These are phyloP conservation scores for Fusarium multiceps DNA, from an alignment of 2,329 filamentous ascomycete genomes.

Conservation along the genomic window DNA sequence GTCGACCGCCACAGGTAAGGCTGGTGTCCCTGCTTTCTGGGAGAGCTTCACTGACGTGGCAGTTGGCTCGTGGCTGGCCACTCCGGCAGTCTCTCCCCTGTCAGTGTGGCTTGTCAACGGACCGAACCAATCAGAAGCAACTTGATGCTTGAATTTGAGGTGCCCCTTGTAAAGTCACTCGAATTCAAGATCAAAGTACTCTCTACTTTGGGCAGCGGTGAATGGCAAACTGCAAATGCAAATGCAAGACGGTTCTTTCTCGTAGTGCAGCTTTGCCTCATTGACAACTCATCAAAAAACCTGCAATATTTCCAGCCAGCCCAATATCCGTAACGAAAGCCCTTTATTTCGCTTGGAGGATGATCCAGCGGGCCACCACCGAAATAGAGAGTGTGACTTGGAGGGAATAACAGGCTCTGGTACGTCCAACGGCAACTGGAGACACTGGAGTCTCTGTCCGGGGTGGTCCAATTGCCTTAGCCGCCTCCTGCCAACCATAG, in stretches of 20 bases:
- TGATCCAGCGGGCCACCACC: slow-evolving; percentile 25
- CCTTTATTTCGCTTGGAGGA: slow-evolving; percentile 25
- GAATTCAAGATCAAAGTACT: slow-evolving; percentile 44
- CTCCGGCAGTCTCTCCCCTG: slow-evolving; percentile 31
- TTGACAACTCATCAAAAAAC: slow-evolving; percentile 45
- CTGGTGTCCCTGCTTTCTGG: slow-evolving; percentile 46
- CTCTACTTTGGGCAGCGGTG: slow-evolving; percentile 44
- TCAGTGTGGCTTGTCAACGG: slow-evolving; percentile 40
- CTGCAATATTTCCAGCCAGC: slow-evolving; percentile 41
- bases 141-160: slow-evolving; percentile 19
- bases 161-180: slow-evolving; percentile 48
- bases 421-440: slow-evolving; percentile 27
- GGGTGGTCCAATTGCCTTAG: slow-evolving; percentile 41
- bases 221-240: slow-evolving; percentile 27
- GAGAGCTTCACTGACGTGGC: slow-evolving; percentile 55
- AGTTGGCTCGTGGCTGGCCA: slow-evolving; percentile 50
- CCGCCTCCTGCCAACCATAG: slow-evolving; percentile 50
- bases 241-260: slow-evolving; percentile 23
- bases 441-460: slow-evolving; percentile 17
- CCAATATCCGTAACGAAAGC: slow-evolving; percentile 4
- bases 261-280: slow-evolving; percentile 39
- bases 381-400: background rate
- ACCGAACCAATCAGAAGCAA: slow-evolving; percentile 35
- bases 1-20: slow-evolving; percentile 49
- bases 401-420: slow-evolving; percentile 24